phyloP scores from a whole-genome alignment of 2,329 filamentous ascomycete genomes.

The Remersonia thermophila region DNA sequence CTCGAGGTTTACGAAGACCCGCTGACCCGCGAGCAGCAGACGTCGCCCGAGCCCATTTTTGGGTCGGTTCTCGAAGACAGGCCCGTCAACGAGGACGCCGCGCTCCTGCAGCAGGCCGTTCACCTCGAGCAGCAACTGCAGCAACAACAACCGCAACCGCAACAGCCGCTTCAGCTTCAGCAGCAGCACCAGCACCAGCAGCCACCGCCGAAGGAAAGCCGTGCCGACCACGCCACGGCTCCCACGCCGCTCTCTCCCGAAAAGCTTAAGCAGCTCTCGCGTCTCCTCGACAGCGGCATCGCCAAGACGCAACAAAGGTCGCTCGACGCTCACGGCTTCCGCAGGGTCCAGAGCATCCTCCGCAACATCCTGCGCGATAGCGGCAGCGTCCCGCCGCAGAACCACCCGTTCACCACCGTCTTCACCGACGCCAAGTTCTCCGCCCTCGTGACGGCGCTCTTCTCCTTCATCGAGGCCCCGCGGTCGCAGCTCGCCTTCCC shows the following conservation, averaged over 20 bases:
- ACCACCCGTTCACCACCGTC: conserved; percentile 17
- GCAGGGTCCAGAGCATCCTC: conserved; percentile 63
- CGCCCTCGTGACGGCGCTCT: conserved; percentile 52
- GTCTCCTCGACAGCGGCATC: conserved; percentile 62
- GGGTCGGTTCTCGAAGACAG: conserved; percentile 45
- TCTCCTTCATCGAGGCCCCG: conserved; percentile 58
- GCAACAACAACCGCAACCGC: too few species aligned
- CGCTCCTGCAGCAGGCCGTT: conserved; percentile 19
- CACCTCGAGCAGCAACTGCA: too few species aligned
- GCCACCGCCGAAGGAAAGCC: conserved; percentile 4
- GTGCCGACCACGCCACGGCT: conserved; percentile 9
- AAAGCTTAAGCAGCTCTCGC: conserved; percentile 43
- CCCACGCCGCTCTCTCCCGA: conserved; percentile 31
- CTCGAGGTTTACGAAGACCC: conserved; percentile 53
- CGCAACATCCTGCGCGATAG: conserved; percentile 44
- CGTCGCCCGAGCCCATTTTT: conserved; percentile 34
- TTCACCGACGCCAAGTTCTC: conserved; percentile 58
- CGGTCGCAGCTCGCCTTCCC: conserved; percentile 32
- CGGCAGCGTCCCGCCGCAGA: too few species aligned
- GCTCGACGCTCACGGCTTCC: conserved; percentile 72
- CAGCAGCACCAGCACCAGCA: too few species aligned
- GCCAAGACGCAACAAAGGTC: conserved; percentile 57
- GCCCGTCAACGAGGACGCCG: conserved; percentile 45
- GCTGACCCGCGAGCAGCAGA: conserved; percentile 34
- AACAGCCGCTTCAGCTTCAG: too few species aligned